Base-by-base conservation (phyloP, 345 rosid genomes). In the Adansonia digitata region DNA sequence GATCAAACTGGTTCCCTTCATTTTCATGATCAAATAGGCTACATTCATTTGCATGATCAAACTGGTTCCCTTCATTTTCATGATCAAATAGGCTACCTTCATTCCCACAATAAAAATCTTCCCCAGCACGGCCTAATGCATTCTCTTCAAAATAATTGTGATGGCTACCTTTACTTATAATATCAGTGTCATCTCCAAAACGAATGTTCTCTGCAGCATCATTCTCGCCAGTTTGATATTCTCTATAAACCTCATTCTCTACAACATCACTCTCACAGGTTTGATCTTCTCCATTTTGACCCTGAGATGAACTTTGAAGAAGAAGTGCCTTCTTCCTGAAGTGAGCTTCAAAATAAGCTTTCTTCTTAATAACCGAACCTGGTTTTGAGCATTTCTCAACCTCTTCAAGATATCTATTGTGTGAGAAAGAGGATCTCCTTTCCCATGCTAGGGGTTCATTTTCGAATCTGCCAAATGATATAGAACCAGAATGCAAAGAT, bases 401-500 rank as follows among this genome's bases (percentile, higher is more conserved):
- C 87, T 94, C 98, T 83, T 89, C 97, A 74, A 94, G 97, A 77
- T 94, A 94, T 83, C 82, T 88, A 43, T 94, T 94, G 75, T 87
- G 98, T 17, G 90, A 85, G 77, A 94, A 94, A 0, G 97, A 90
- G 43, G 98, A 94, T 69, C 93, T 84, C 76, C 85, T 90, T 76
- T 92, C 98, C 97, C 98, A 94, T 62, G 86, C 84, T 73, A 94
- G 71, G 39, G 87, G 82, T 64, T 94, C 97, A 29, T 77, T 88
- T 81, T 92, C 98, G 72, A 94, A 94, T 83, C 97, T 94, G 20
- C 98, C 98, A 77, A 94, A 94, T 22, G 97, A 94, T 85, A 92
- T 74, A 17, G 97, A 94, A 62, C 97, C 97, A 43, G 96, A 94
- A 82, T 85, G 93, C 34, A 89, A 71, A 66, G 90, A 86, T 78